Evolutionary conservation across 106 monocot species (phyloP).

Genomic region (Apostasia ramifera): DNA sequence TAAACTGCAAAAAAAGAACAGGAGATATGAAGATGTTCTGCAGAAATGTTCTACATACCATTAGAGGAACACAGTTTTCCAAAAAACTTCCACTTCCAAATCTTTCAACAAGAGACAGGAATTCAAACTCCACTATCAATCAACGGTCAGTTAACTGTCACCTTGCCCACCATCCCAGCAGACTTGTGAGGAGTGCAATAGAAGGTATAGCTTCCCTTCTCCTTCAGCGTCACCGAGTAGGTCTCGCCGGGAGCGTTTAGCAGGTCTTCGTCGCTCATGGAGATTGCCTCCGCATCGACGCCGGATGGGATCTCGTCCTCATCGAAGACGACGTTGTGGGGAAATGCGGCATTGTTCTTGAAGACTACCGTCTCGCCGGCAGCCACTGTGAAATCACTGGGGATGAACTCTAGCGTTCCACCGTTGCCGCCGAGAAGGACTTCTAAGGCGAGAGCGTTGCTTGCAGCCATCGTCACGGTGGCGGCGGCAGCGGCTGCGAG

Average conservation of each 20-base stretch:
- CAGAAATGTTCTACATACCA: too few species aligned
- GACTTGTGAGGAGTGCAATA: constrained; percentile 89
- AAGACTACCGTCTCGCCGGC: constrained; percentile 69
- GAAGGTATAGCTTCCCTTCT: constrained; percentile 69
- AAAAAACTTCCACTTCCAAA: too few species aligned
- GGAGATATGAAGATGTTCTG: too few species aligned
- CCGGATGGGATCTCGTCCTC: constrained; percentile 80
- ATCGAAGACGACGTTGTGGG: constrained; percentile 91
- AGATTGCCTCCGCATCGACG: constrained; percentile 51
- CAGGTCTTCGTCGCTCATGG: constrained; percentile 76
- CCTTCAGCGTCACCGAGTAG: constrained; percentile 51
- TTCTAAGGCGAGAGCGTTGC: constrained; percentile 53
- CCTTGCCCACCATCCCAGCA: constrained; percentile 88
- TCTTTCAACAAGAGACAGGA: too few species aligned
- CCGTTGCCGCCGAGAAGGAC: constrained; percentile 49
- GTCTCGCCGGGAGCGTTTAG: constrained; percentile 70
- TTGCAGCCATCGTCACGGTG: constrained; percentile 42
- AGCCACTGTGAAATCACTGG: constrained; percentile 37
- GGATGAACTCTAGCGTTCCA: constrained; percentile 68
- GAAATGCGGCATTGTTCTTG: constrained; percentile 96
- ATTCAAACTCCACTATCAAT: too few species aligned
- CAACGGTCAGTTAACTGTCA: constrained; percentile 54
- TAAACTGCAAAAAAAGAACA: too few species aligned
- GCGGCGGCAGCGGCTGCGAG: constrained; percentile 36
- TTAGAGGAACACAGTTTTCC: too few species aligned